phyloP scores from a whole-genome alignment of 1,284 basidiomycete species.

The Ustilago esculenta region DNA sequence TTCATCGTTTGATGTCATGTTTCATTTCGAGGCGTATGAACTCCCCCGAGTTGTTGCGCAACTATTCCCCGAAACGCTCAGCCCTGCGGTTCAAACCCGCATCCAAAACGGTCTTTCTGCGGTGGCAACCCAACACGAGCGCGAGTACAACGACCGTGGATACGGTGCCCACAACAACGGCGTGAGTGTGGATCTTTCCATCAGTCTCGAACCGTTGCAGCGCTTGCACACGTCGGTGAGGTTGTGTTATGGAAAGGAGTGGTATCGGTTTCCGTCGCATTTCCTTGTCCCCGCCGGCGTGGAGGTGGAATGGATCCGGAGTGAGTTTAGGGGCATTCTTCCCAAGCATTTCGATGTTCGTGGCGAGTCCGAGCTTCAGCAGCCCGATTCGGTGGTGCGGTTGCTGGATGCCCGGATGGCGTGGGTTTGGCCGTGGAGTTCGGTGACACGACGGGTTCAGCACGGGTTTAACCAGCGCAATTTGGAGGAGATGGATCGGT shows the following conservation, averaged over 20 bases:
- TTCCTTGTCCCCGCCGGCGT: conserved; percentile 87
- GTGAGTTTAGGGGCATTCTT: conserved; percentile 86
- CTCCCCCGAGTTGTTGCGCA: conserved; percentile 75
- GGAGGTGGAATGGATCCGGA: conserved; percentile 85
- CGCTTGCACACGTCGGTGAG: conserved; percentile 36
- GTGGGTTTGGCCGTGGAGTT: conserved; percentile 58
- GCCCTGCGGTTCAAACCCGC: conserved; percentile 19
- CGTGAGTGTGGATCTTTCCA: conserved; percentile 26
- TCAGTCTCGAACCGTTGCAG: conserved; percentile 17
- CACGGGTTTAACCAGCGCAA: conserved; percentile 87
- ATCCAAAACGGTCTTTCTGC: conserved; percentile 37
- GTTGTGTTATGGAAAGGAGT: conserved; percentile 91
- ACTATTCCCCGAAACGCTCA: conserved; percentile 30
- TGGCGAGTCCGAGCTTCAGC: conserved; percentile 8
- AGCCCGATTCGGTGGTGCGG: not conserved
- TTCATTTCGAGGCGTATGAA: conserved; percentile 80
- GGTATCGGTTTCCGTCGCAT: conserved; percentile 92
- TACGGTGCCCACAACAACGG: conserved; percentile 31
- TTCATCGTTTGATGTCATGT: conserved; percentile 80
- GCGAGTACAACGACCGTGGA: conserved; percentile 39
- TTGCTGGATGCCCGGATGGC: conserved; percentile 68
- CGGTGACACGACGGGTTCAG: conserved; percentile 75
- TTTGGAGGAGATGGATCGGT: conserved; percentile 78
- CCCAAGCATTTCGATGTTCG: conserved; percentile 77
- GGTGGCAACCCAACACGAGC: conserved; percentile 34